Percentiles rank a stretch among this genome's conserved stretches.
Evolutionary conservation across 2,329 filamentous ascomycete species (phyloP).

Genomic region (Niveomyces coronatus): DNA sequence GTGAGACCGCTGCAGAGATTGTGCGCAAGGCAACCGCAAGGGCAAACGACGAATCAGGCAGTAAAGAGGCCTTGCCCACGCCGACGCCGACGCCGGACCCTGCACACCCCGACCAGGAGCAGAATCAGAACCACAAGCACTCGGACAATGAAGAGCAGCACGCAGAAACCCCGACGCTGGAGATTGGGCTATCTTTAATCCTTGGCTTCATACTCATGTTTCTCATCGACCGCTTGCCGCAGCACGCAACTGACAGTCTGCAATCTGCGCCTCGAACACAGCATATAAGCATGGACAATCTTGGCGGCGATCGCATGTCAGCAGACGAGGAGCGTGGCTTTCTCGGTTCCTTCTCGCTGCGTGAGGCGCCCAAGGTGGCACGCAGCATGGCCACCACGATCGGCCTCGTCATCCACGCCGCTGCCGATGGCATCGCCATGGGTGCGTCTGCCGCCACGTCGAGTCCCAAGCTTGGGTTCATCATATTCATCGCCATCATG

Average conservation of each 20-base stretch:
- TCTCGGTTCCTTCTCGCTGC: conserved; percentile 38
- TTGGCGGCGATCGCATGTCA: conserved; percentile 43
- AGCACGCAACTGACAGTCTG: conserved; percentile 56
- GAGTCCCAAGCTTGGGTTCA: conserved; percentile 68
- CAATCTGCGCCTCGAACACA: conserved; percentile 58
- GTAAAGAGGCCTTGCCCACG: conserved; percentile 10
- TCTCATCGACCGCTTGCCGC: conserved; percentile 77
- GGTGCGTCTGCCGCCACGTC: conserved; percentile 74
- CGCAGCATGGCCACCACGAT: conserved; percentile 74
- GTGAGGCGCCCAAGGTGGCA: conserved; percentile 46
- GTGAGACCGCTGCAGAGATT: neutral
- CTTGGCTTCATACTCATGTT: conserved; percentile 95
- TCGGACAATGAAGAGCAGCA: conserved; percentile 25
- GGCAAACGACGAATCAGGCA: conserved; percentile 10
- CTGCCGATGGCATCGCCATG: conserved; percentile 90
- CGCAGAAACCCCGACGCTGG: conserved; percentile 51
- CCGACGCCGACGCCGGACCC: conserved; percentile 16
- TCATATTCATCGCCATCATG: conserved; percentile 95
- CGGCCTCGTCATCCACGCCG: conserved; percentile 90
- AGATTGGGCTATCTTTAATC: conserved; percentile 79
- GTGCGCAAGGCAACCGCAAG: conserved; percentile 4
- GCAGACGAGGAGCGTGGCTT: conserved; percentile 51
- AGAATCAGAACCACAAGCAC: conserved; percentile 19
- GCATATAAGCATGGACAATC: conserved; percentile 80
- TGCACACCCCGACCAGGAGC: conserved; percentile 7